Base-by-base conservation (phyloP, 129 eudicot genomes). In the Chrysanthemum seticuspe region DNA sequence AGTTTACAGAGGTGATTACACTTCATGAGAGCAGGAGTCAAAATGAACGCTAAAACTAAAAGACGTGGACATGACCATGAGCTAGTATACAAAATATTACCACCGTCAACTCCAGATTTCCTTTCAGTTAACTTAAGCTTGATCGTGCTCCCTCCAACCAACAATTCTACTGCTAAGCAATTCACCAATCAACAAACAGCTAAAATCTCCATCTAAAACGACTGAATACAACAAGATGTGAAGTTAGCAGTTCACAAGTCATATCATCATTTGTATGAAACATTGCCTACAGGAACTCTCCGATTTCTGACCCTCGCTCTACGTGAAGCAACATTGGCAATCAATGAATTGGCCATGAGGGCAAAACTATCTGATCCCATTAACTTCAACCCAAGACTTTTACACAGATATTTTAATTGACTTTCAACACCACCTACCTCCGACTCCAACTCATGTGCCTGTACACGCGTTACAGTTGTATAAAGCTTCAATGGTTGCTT, bases 221-320 rank as follows among this genome's bases (percentile, higher is more conserved):
- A 45, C 15, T 25, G 19, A 66, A 55, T 64, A 78, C 81, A 81
- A 79, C 76, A 64, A 75, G 49, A 52, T 64, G 66, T 48, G 10
- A 58, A 54, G 72, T 60, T 27, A 13, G 12, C 51, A 21, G 70
- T 63, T 51, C 53, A 45, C 11, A 11, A 40, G 27, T 34, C 19
- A 79, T 44, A 12, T 9, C 34, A 75, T 78, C 79, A 77, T 63
- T 50, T 69, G 68, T 74, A 75, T 8, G 67, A 61, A 27, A 74
- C 84, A 71, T 73, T 85, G 60, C 71, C 72, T 50, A 74, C 83
- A 60, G 67, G 36, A 59, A 53, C 51, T 10, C 71, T 51, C 63
- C 97, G 87, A 70, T 68, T 60, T 64, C 91, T 83, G 67, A 87
- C 87, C 71, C 84, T 79, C 66, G 91, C 88, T 87, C 89, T 85